Percentiles rank a stretch among this genome's conserved stretches.
Evolutionary conservation across 352 stramenopile genomes (phyloP).

Genomic region (Globisporangium okanoganense): DNA sequence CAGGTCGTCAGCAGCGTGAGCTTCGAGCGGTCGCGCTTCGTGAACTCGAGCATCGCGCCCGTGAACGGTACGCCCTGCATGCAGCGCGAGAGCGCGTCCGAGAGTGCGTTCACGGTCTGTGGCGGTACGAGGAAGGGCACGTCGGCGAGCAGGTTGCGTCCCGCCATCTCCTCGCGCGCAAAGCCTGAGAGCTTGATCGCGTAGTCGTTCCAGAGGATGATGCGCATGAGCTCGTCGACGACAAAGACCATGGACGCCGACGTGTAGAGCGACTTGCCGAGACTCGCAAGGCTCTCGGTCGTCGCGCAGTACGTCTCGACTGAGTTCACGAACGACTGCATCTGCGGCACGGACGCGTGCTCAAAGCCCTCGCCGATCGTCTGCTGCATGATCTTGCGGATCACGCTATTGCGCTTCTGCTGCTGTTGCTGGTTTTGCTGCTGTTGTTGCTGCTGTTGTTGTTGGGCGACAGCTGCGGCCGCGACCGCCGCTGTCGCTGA

Average conservation of each 20-base stretch:
- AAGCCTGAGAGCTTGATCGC: constrained; percentile 73
- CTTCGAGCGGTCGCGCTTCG: constrained; percentile 51
- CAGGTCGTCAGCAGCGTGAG: constrained; percentile 67
- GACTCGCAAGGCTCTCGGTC: constrained; percentile 71
- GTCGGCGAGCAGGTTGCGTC: constrained; percentile 65
- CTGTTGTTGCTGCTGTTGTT: background rate
- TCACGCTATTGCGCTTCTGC: constrained; percentile 35
- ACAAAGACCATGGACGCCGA: constrained; percentile 75
- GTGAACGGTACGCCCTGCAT: constrained; percentile 45
- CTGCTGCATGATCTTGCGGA: constrained; percentile 75
- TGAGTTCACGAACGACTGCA: constrained; percentile 70
- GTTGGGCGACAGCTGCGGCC: background rate
- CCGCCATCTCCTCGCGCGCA: constrained; percentile 76
- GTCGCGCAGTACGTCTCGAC: constrained; percentile 75
- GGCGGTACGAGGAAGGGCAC: constrained; percentile 66
- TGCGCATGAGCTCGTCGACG: constrained; percentile 79
- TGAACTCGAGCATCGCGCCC: constrained; percentile 56
- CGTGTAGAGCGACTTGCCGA: constrained; percentile 83
- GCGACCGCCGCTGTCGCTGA: background rate
- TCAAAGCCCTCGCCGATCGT: constrained; percentile 76
- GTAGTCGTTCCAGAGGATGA: constrained; percentile 85
- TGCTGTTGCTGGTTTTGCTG: background rate
- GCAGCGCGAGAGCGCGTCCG: constrained; percentile 59
- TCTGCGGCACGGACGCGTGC: constrained; percentile 53
- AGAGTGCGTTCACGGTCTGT: constrained; percentile 43